phyloP scores from a whole-genome alignment of 805 yeast species.

The Wickerhamiella brachini region DNA sequence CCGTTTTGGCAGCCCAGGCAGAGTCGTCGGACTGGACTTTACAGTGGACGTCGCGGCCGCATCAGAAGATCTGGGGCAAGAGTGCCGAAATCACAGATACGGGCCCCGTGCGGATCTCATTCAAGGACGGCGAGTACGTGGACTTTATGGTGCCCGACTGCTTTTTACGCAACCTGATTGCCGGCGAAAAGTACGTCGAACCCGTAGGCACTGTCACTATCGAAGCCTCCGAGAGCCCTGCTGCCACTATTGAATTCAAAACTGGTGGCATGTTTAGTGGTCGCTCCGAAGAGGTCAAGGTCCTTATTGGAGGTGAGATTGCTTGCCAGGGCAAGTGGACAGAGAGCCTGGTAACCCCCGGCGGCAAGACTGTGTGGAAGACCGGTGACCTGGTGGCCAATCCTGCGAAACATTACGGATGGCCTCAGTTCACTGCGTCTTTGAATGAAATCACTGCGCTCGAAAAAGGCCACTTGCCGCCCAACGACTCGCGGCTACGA shows the following conservation, averaged over 20 bases:
- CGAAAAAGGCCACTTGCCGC: conserved; percentile 53
- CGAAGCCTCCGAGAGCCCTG: conserved; percentile 51
- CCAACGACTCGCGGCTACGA: conserved; percentile 78
- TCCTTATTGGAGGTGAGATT: conserved; percentile 15
- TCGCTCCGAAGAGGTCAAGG: conserved; percentile 53
- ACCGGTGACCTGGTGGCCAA: conserved; percentile 51
- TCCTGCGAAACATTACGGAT: conserved; percentile 60
- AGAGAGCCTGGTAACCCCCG: conserved; percentile 21
- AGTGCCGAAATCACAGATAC: conserved; percentile 67
- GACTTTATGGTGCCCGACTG: conserved; percentile 78
- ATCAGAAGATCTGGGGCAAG: conserved; percentile 92
- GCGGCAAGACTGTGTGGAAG: conserved; percentile 44
- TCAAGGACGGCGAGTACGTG: conserved; percentile 52
- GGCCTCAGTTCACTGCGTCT: conserved; percentile 67
- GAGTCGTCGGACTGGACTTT: conserved; percentile 57
- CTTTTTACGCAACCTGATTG: conserved; percentile 70
- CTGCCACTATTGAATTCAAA: conserved; percentile 61
- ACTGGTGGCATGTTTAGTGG: conserved; percentile 76
- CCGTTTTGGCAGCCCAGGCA: conserved; percentile 65
- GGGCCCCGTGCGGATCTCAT: conserved; percentile 49
- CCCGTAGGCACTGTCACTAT: conserved; percentile 61
- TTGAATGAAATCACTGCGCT: conserved; percentile 65
- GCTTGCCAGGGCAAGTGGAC: conserved; percentile 69
- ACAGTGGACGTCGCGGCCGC: conserved; percentile 30
- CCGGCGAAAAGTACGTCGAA: conserved; percentile 90